Percentiles rank a stretch among this genome's conserved stretches.
These are phyloP conservation scores for Pyrenochaeta sp. DNA, from an alignment of 2,329 filamentous ascomycete species.

Conservation along the genomic window DNA sequence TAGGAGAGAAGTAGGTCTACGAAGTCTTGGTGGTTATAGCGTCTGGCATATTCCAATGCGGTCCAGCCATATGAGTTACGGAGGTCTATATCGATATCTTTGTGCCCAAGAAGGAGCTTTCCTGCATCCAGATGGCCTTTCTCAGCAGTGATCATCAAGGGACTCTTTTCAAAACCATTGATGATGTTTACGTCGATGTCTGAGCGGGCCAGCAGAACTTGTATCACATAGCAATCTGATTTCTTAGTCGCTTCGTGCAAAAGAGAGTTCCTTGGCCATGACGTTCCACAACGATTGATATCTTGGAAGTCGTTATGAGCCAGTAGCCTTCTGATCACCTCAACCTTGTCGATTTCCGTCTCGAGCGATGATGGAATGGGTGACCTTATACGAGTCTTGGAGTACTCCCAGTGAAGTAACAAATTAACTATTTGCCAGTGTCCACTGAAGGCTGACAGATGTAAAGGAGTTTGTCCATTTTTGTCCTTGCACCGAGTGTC, in stretches of 20 bases:
- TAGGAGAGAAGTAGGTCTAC: conserved; percentile 4
- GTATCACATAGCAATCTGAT: background rate
- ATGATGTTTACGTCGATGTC: background rate
- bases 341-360: too few relatives aligned
- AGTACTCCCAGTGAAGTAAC: background rate
- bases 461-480: background rate
- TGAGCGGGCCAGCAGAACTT: background rate
- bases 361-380: background rate
- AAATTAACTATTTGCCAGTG: background rate
- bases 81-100: background rate
- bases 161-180: rapidly evolving
- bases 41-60: background rate
- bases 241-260: background rate
- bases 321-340: too few relatives aligned
- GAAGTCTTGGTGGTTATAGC: background rate
- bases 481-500: background rate
- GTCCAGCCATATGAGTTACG: background rate
- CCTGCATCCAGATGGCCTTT: background rate
- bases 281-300: background rate
- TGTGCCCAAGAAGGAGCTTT: conserved; percentile 2
- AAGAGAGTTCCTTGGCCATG: background rate
- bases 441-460: background rate
- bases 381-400: background rate
- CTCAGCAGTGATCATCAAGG: background rate
- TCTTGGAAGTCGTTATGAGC: background rate